These are phyloP conservation scores for Colletotrichum costaricense DNA, from an alignment of 2,329 filamentous ascomycete species.

Conservation along the genomic window DNA sequence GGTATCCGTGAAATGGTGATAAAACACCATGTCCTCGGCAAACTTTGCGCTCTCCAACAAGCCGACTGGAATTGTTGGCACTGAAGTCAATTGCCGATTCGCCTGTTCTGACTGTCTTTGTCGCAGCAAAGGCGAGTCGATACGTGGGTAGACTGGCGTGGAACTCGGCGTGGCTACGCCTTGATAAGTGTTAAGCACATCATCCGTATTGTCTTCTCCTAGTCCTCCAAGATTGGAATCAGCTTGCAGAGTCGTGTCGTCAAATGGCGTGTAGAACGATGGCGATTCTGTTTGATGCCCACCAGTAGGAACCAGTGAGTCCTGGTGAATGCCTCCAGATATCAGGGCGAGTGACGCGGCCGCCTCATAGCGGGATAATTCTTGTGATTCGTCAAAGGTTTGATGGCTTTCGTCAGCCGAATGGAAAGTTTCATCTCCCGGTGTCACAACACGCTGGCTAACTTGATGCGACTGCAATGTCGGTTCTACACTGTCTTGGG, in stretches of 20 bases:
- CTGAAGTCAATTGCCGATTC: not conserved
- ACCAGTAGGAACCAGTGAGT: not conserved
- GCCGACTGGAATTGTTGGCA: not conserved
- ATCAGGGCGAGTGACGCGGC: slow-evolving; percentile 13
- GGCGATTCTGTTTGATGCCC: no score
- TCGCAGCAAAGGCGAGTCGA: not conserved
- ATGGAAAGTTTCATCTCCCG: slow-evolving; percentile 1
- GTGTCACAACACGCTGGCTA: not conserved
- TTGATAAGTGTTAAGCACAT: not conserved
- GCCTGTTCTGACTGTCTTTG: not conserved
- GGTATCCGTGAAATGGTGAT: slow-evolving; percentile 3
- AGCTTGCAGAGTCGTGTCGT: not conserved
- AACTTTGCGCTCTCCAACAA: slow-evolving; percentile 22
- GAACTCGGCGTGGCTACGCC: not conserved
- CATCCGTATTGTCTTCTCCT: not conserved
- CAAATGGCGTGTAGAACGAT: not conserved
- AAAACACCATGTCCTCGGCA: slow-evolving; percentile 20
- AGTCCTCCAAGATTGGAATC: not conserved
- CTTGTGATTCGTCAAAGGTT: not conserved
- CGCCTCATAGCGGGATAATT: slow-evolving; percentile 4
- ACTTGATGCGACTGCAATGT: not conserved
- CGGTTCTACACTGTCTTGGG: not conserved
- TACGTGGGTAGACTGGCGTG: not conserved
- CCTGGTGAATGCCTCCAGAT: slow-evolving; percentile 1
- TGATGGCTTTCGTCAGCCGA: not conserved